Percentiles rank a stretch among this genome's conserved stretches.
Conservation (phyloP, 1,284 basidiomycete genomes). For the Chiua sp. region DNA sequence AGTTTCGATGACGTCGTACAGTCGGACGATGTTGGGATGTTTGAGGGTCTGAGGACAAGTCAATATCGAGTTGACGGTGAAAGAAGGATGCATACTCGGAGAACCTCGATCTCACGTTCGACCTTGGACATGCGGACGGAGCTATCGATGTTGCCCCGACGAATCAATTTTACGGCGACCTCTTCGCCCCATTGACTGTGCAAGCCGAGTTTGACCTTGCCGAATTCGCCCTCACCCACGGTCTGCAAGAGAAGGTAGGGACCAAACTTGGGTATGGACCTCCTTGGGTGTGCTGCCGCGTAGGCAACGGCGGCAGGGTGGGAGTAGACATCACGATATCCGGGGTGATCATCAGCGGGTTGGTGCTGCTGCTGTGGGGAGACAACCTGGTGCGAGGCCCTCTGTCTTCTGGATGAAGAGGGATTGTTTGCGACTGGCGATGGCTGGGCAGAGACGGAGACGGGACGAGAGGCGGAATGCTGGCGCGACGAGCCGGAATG, state of each 20-base stretch:
- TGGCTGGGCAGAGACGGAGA: constrained; percentile 53
- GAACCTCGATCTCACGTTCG: constrained; percentile 96
- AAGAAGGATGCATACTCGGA: constrained; percentile 68
- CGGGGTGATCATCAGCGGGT: constrained; percentile 43
- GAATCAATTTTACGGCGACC: constrained; percentile 98
- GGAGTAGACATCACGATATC: constrained; percentile 74
- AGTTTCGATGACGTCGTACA: constrained; percentile 99
- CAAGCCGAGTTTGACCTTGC: constrained; percentile 98
- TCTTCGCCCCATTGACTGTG: constrained; percentile 97
- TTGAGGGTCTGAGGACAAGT: constrained; percentile 75
- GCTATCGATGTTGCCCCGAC: constrained; percentile 91
- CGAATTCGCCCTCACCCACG: constrained; percentile 98
- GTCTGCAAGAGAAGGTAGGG: constrained; percentile 96
- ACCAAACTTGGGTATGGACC: constrained; percentile 91
- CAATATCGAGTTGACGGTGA: constrained; percentile 1
- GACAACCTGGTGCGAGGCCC: constrained; percentile 58
- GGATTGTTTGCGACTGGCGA: constrained; percentile 42
- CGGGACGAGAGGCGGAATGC: constrained; percentile 39
- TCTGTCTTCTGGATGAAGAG: constrained; percentile 48
- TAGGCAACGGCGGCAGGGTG: constrained; percentile 91
- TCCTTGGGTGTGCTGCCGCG: constrained; percentile 80
- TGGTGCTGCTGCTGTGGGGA: constrained; percentile 51
- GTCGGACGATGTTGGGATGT: constrained; percentile 97
- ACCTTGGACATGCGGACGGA: constrained; percentile 93
- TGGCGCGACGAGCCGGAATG: constrained; percentile 49